These are phyloP conservation scores for Candida quercuum DNA, from an alignment of 805 yeast genomes.

Conservation along the genomic window DNA sequence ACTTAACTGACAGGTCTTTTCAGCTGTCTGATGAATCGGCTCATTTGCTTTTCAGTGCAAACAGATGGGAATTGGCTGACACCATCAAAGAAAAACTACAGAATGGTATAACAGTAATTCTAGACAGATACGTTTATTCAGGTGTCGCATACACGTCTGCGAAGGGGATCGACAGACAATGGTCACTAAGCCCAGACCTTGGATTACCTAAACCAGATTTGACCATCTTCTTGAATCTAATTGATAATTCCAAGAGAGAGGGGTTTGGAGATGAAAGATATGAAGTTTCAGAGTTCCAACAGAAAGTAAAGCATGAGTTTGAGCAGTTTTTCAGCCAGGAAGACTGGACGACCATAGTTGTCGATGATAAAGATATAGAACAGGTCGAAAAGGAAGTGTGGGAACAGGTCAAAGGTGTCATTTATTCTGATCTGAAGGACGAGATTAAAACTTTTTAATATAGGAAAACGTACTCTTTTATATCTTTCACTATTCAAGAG, in stretches of 20 bases:
- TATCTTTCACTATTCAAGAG: conserved; percentile 43
- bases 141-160: conserved; percentile 93
- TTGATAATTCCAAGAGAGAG: conserved; percentile 44
- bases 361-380: conserved; percentile 52
- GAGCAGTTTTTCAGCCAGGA: conserved; percentile 34
- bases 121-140: conserved; percentile 88
- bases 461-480: no score
- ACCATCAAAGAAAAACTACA: conserved; percentile 39
- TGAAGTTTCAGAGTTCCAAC: conserved; percentile 71
- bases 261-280: conserved; percentile 96
- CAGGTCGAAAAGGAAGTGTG: conserved; percentile 47
- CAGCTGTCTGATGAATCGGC: conserved; percentile 69
- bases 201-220: conserved; percentile 88
- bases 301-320: conserved; percentile 61
- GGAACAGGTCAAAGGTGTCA: conserved; percentile 23
- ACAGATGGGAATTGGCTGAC: conserved; percentile 80
- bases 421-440: conserved; percentile 3
- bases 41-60: conserved; percentile 86
- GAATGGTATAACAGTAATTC: conserved; percentile 53
- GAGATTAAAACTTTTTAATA: conserved; percentile 9
- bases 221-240: conserved; percentile 67
- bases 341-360: conserved; percentile 47
- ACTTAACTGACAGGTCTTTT: conserved; percentile 48
- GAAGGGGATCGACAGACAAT: conserved; percentile 61
- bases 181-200: conserved; percentile 79